Evolutionary conservation across 2,329 filamentous ascomycete species (phyloP), one percentile per base, ranked within the genome.

Genomic region (Trichophyton rubrum): DNA sequence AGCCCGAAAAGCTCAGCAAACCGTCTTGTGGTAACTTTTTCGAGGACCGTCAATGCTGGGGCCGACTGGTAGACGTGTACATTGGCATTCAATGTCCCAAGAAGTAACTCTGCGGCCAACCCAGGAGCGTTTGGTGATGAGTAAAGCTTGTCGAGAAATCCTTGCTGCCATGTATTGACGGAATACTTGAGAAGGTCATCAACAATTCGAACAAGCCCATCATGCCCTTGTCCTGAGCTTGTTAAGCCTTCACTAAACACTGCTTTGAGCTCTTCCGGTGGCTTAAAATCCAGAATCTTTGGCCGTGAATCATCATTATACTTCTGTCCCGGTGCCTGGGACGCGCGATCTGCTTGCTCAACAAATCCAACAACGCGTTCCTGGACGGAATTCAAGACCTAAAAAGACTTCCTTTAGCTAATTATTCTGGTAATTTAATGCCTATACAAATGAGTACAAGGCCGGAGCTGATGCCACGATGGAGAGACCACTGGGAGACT

Each of bases 91-190:
- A 99, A 77, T 0, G 88, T 82, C 0, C 89, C 86, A 27, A 97
- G 82, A 7, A 97, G 79, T 61, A 97, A 78, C 68, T 97, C 93
- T 1, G 90, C 87, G 15, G 87, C 85, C 0, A 97, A 81, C 17
- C 92, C 92, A 7, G 92, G 86, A 47, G 92, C 87, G 69, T 93
- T 93, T 43, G 89, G 95, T 65, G 86, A 87, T n/a, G 88, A 84
- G 73, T 96, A 97, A 17, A 97, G 79, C 76, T 99, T 97, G 75
- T 96, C 91, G 69, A 97, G 76, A 74, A 97, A 99, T 9, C 92
- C 92, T 74, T 96, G 91, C 69, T 95, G 88, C 89, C 91, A 97
- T n/a, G 92, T 96, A 75, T 99, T 99, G 69, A 97, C 92, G 69
- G 88, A 93, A 73, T 95, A 90, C 64, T 83, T 80, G 47, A 97